These are phyloP conservation scores for Annona squamosa DNA, from an alignment of 164 flowering plant genomes.

Conservation along the genomic window DNA sequence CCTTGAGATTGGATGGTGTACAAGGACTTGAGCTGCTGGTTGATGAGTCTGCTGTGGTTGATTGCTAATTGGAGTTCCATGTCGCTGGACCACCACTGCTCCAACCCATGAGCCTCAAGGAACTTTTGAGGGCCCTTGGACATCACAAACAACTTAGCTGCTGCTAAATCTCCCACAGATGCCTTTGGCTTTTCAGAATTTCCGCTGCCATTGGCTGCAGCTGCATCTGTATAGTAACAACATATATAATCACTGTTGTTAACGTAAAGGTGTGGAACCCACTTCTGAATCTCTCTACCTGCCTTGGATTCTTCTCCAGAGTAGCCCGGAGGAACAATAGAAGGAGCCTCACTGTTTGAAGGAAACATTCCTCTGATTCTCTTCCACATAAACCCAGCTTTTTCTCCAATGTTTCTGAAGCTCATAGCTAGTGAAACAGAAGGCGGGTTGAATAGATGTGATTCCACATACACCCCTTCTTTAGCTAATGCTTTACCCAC, in stretches of 20 bases:
- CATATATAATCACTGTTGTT: slow-evolving; percentile 92
- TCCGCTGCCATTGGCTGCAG: slow-evolving; percentile 14
- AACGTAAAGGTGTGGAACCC: slow-evolving; percentile 73
- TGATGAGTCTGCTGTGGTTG: slow-evolving; percentile 66
- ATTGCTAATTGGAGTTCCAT: slow-evolving; percentile 68
- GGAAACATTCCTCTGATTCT: slow-evolving; percentile 68
- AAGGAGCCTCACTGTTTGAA: slow-evolving; percentile 25
- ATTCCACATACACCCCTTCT: slow-evolving; percentile 69
- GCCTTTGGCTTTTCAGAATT: slow-evolving; percentile 39
- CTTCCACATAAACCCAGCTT: slow-evolving; percentile 63
- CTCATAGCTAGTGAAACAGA: slow-evolving; percentile 85
- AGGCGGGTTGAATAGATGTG: slow-evolving; percentile 95
- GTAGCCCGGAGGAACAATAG: slow-evolving; percentile 17
- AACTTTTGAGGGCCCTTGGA: slow-evolving; percentile 88
- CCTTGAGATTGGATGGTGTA: slow-evolving; percentile 39
- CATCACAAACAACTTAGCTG: slow-evolving; percentile 80
- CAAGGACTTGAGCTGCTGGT: slow-evolving; percentile 71
- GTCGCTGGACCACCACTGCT: slow-evolving; percentile 97
- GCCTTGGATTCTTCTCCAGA: background rate
- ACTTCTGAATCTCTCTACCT: slow-evolving; percentile 32
- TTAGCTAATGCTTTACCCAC: slow-evolving; percentile 83
- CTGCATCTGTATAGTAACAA: slow-evolving; percentile 59
- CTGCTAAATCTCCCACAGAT: slow-evolving; percentile 18
- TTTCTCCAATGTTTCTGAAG: slow-evolving; percentile 64
- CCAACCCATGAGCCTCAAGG: slow-evolving; percentile 84